phyloP scores from a whole-genome alignment of 148 eudicot species.

The Hydrangea macrophylla region DNA sequence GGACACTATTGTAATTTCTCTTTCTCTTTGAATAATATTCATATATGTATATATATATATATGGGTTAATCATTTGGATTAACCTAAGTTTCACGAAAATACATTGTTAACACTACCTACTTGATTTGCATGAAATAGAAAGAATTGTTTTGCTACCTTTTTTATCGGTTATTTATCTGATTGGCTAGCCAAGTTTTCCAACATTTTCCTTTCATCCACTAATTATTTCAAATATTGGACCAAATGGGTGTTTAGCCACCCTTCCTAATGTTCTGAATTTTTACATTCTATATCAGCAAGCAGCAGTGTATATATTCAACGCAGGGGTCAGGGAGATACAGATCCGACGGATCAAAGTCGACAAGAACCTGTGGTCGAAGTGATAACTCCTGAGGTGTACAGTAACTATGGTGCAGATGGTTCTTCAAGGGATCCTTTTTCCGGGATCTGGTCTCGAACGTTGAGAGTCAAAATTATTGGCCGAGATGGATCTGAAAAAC shows the following conservation, averaged over 20 bases:
- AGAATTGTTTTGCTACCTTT: too few species aligned
- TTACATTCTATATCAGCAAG: slow-evolving; percentile 28
- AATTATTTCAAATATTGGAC: neutral
- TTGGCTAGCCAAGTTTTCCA: too few species aligned
- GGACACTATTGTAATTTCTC: too few species aligned
- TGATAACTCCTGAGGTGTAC: slow-evolving; percentile 55
- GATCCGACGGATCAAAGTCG: slow-evolving; percentile 29
- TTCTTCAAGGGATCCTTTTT: slow-evolving; percentile 35
- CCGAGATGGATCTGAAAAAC: slow-evolving; percentile 64
- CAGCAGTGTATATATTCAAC: slow-evolving; percentile 30
- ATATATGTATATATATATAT: too few species aligned
- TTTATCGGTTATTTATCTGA: too few species aligned
- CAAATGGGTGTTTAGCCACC: neutral
- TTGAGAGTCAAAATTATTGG: slow-evolving; percentile 68
- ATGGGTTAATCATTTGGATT: too few species aligned
- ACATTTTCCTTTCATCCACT: neutral
- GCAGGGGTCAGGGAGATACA: slow-evolving; percentile 26
- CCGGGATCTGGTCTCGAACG: slow-evolving; percentile 63
- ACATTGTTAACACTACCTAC: too few species aligned
- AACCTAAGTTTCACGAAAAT: too few species aligned
- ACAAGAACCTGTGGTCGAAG: slow-evolving; percentile 45
- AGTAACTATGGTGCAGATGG: slow-evolving; percentile 33
- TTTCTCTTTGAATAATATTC: too few species aligned
- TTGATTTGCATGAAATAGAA: too few species aligned
- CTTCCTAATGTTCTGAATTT: slow-evolving; percentile 15